phyloP scores from a whole-genome alignment of 2,329 filamentous ascomycete genomes.

The Pseudopyricularia javanii region DNA sequence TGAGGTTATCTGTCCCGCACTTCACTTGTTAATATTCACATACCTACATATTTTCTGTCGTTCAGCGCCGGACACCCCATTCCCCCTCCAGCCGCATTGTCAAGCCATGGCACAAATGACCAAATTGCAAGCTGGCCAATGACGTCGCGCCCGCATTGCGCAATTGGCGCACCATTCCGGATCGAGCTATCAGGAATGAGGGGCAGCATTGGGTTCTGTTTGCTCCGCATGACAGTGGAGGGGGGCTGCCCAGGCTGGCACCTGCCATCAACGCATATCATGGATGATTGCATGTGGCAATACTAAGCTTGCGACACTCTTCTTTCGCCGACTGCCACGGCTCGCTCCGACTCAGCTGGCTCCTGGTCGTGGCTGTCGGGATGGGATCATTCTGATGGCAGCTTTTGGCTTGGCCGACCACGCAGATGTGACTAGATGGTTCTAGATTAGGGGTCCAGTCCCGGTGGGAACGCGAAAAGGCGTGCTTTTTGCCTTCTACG shows the following conservation, averaged over 20 bases:
- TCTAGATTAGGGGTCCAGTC: neutral
- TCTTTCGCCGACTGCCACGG: neutral
- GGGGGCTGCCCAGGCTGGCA: constrained; percentile 8
- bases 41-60: neutral
- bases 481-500: no score
- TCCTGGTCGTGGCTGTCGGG: neutral
- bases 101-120: neutral
- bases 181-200: constrained; percentile 8
- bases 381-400: neutral
- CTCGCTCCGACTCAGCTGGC: neutral
- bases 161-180: constrained; percentile 3
- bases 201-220: constrained; percentile 5
- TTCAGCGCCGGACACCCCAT: neutral
- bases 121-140: neutral
- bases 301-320: neutral
- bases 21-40: no score
- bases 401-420: neutral
- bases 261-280: neutral
- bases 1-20: no score
- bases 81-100: no score
- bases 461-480: no score
- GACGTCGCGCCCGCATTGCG: neutral
- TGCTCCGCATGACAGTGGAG: constrained; percentile 12
- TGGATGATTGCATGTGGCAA: neutral
- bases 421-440: neutral